Conservation (phyloP, 2,329 filamentous ascomycete species). For the Exophiala xenobiotica region DNA sequence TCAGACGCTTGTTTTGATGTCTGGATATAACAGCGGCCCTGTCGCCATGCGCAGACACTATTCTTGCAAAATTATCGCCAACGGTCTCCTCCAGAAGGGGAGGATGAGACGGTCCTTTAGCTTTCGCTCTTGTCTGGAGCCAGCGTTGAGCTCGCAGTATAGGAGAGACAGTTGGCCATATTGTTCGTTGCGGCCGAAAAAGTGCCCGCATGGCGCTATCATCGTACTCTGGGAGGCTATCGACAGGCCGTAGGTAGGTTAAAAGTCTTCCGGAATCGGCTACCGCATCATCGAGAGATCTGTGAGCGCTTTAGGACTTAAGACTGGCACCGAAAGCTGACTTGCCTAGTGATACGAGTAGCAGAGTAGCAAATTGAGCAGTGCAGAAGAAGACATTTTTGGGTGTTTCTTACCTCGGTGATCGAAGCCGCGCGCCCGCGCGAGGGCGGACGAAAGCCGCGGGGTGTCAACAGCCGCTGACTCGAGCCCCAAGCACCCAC, state of each 20-base stretch:
- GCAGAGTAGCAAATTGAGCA: too few relatives aligned
- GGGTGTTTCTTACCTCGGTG: too few relatives aligned
- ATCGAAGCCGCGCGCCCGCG: too few relatives aligned
- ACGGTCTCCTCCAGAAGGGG: constrained; percentile 49
- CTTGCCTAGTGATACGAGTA: too few relatives aligned
- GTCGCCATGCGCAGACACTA: constrained; percentile 46
- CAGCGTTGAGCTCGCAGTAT: constrained; percentile 5
- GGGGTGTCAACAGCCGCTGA: too few relatives aligned
- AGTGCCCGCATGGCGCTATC: constrained; percentile 20
- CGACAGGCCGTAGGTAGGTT: background rate
- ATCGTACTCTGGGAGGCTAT: constrained; percentile 1
- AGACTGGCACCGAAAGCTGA: too few relatives aligned
- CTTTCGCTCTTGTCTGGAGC: constrained; percentile 25
- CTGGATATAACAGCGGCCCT: constrained; percentile 58
- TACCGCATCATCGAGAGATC: background rate
- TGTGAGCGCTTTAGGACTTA: too few relatives aligned
- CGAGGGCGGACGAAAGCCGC: too few relatives aligned
- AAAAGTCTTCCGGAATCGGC: background rate
- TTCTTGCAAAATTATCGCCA: constrained; percentile 46
- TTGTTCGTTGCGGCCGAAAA: constrained; percentile 12
- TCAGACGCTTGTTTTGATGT: constrained; percentile 64
- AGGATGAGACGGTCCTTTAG: constrained; percentile 34
- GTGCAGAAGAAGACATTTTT: too few relatives aligned
- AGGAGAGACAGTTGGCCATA: constrained; percentile 1
- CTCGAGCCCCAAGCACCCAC: too few relatives aligned